Conservation (phyloP, 1,284 basidiomycete genomes). For the Meripilus lineatus region DNA sequence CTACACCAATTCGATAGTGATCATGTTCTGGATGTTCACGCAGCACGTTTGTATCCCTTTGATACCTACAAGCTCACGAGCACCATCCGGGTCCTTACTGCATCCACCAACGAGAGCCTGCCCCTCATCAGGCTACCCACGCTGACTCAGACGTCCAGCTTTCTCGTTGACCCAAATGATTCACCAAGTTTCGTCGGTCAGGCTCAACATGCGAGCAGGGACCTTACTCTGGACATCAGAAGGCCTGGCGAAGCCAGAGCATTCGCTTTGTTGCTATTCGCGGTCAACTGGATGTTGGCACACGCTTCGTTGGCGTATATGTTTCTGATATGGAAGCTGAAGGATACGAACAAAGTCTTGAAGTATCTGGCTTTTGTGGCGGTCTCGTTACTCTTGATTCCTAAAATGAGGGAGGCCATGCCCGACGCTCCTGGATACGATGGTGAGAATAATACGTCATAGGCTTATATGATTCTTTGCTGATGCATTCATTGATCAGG, state of each 20-base stretch:
- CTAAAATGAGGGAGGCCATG: slow-evolving; percentile 50
- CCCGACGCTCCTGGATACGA: slow-evolving; percentile 54
- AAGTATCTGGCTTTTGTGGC: slow-evolving; percentile 37
- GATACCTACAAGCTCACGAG: slow-evolving; percentile 49
- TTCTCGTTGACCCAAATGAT: slow-evolving; percentile 39
- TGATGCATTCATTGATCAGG: slow-evolving; percentile 26
- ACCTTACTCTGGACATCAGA: slow-evolving; percentile 40
- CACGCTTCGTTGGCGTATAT: slow-evolving; percentile 45
- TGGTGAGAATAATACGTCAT: slow-evolving; percentile 33
- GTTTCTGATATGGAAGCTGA: slow-evolving; percentile 34
- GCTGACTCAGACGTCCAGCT: slow-evolving; percentile 43
- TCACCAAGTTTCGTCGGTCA: slow-evolving; percentile 33
- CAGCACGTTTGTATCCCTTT: slow-evolving; percentile 51
- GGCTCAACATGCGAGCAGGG: slow-evolving; percentile 29
- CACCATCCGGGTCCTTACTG: slow-evolving; percentile 36
- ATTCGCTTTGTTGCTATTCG: slow-evolving; percentile 44
- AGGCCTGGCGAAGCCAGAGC: slow-evolving; percentile 41
- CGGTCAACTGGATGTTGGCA: slow-evolving; percentile 47
- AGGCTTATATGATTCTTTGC: slow-evolving; percentile 2
- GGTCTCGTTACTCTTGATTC: slow-evolving; percentile 41
- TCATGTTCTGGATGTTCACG: slow-evolving; percentile 53
- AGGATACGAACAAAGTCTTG: slow-evolving; percentile 28
- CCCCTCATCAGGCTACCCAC: slow-evolving; percentile 41
- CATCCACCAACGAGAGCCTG: slow-evolving; percentile 33
- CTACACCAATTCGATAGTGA: slow-evolving; percentile 54